Evolutionary conservation across 257 asterid genomes (phyloP).

Genomic region (Mentha longifolia): DNA sequence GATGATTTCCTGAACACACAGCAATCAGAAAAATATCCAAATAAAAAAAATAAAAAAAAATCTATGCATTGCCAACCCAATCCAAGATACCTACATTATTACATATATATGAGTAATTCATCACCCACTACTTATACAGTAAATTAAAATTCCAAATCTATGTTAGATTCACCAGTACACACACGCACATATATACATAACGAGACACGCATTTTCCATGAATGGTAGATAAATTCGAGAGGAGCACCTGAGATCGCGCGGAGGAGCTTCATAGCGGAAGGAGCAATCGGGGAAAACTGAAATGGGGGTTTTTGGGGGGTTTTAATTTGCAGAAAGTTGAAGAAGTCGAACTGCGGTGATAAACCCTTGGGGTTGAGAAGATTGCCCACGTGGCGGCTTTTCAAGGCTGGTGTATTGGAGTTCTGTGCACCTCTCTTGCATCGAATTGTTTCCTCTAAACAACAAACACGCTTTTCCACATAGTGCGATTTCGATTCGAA

Average conservation of each 20-base stretch:
- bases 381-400: constrained; percentile 30
- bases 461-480: neutral
- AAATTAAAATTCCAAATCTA: constrained; percentile 5
- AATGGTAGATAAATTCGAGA: constrained; percentile 2
- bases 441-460: neutral
- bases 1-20: constrained; percentile 49
- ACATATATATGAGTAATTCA: neutral
- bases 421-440: constrained; percentile 7
- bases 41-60: neutral
- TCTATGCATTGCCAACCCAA: constrained; percentile 7
- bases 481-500: no score
- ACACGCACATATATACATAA: neutral
- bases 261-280: constrained; percentile 57
- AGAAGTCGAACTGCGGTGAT: constrained; percentile 31
- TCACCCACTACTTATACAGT: neutral
- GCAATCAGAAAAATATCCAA: neutral
- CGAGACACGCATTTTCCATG: neutral
- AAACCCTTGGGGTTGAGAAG: constrained; percentile 44
- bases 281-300: constrained; percentile 14
- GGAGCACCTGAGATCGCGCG: constrained; percentile 55
- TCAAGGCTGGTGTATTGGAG: constrained; percentile 17
- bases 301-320: constrained; percentile 18
- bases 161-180: neutral
- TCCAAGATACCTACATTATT: neutral
- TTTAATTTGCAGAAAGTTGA: constrained; percentile 15